These are phyloP conservation scores for Circinella umbellata DNA, from an alignment of 371 early-diverging fungal species.

Conservation along the genomic window DNA sequence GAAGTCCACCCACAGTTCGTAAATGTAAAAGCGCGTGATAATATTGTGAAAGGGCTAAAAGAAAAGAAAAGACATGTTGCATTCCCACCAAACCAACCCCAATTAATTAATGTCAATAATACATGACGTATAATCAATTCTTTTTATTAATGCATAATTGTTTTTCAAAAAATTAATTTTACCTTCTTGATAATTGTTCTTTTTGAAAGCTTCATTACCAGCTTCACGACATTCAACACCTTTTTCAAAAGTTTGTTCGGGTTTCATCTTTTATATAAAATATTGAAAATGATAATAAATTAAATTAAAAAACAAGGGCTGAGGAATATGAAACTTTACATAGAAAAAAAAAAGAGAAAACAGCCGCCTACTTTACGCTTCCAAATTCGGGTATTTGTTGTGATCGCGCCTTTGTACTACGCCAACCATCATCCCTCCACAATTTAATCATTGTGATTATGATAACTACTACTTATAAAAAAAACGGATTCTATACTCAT, in stretches of 20 bases:
- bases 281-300: too few species aligned
- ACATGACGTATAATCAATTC: too few species aligned
- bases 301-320: too few species aligned
- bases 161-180: neutral
- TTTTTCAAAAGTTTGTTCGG: constrained; percentile 15
- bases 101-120: neutral
- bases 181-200: constrained; percentile 38
- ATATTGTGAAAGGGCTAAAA: constrained; percentile 38
- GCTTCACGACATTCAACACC: constrained; percentile 41
- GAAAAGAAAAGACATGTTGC: neutral
- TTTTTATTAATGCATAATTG: neutral
- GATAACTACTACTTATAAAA: too few species aligned
- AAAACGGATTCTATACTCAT: too few species aligned
- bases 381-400: too few species aligned
- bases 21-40: constrained; percentile 45
- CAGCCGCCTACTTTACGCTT: too few species aligned
- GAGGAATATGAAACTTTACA: too few species aligned
- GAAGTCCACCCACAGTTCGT: constrained; percentile 40
- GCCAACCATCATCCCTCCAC: too few species aligned
- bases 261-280: neutral
- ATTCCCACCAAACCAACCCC: neutral
- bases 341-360: too few species aligned
- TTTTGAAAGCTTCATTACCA: constrained; percentile 44
- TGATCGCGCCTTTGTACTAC: too few species aligned
- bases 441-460: too few species aligned